Evolutionary conservation across 1,284 basidiomycete genomes (phyloP).

Genomic region (Irpex rosettiformis): DNA sequence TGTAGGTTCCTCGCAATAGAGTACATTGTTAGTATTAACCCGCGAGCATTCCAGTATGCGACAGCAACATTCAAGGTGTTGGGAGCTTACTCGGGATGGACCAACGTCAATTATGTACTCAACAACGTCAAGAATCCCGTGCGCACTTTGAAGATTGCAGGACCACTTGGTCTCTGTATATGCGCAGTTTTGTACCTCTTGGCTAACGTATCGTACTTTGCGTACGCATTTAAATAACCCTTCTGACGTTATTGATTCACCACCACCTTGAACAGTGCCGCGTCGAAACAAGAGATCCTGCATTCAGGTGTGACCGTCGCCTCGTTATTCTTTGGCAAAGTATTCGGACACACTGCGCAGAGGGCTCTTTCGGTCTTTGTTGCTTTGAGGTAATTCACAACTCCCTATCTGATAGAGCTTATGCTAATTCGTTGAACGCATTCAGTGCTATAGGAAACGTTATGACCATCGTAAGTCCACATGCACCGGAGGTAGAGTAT

Average conservation of each 20-base stretch:
- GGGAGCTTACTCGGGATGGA: constrained; percentile 42
- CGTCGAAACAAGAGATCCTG: constrained; percentile 58
- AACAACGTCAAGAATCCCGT: constrained; percentile 67
- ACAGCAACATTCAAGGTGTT: constrained; percentile 60
- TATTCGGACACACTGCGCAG: constrained; percentile 54
- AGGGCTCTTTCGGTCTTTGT: constrained; percentile 57
- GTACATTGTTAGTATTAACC: background rate
- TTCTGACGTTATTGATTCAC: too few relatives aligned
- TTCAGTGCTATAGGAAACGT: constrained; percentile 21
- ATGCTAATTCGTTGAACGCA: too few relatives aligned
- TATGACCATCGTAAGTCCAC: constrained; percentile 25
- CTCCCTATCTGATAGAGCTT: constrained; percentile 24
- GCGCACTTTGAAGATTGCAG: constrained; percentile 63
- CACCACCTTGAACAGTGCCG: constrained; percentile 37
- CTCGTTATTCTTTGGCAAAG: constrained; percentile 60
- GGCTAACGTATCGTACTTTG: constrained; percentile 68
- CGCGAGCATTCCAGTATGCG: constrained; percentile 46
- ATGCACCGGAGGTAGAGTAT: background rate
- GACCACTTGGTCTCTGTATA: constrained; percentile 55
- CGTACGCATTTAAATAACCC: constrained; percentile 40
- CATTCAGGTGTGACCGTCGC: constrained; percentile 53
- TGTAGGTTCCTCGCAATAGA: constrained; percentile 27
- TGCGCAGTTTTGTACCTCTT: constrained; percentile 55
- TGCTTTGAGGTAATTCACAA: constrained; percentile 35
- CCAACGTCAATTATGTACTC: constrained; percentile 35